These are phyloP conservation scores for Crithidia fasciculata DNA, from an alignment of 208 protist genomes.

Conservation along the genomic window DNA sequence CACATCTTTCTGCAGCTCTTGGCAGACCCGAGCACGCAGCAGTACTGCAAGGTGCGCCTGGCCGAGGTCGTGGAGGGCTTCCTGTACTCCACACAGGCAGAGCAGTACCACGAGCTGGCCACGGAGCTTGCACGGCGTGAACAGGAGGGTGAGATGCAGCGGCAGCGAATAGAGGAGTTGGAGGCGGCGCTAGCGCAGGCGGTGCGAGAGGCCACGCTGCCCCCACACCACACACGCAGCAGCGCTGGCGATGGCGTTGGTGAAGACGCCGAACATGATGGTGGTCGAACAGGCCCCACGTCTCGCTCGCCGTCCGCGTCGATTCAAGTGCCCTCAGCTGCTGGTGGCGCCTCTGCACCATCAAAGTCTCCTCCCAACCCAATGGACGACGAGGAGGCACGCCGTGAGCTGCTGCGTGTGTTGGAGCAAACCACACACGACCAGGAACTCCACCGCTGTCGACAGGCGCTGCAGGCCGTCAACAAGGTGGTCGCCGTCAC, in stretches of 20 bases:
- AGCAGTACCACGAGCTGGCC: slow-evolving; percentile 81
- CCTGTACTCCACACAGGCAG: slow-evolving; percentile 71
- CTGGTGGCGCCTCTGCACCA: not conserved
- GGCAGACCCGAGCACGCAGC: slow-evolving; percentile 61
- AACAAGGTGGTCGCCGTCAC: slow-evolving; percentile 42
- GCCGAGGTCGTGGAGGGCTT: slow-evolving; percentile 84
- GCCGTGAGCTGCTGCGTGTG: slow-evolving; percentile 65
- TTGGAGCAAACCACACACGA: slow-evolving; percentile 75
- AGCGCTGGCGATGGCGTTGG: not conserved
- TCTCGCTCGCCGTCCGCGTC: slow-evolving; percentile 1
- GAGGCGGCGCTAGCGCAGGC: slow-evolving; percentile 26
- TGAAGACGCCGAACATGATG: not conserved
- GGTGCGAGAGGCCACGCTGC: not conserved
- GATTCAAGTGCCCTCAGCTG: not conserved
- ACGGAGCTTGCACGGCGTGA: slow-evolving; percentile 66
- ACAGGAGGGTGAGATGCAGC: slow-evolving; percentile 41
- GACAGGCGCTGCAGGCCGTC: slow-evolving; percentile 58
- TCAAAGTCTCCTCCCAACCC: slow-evolving; percentile 21
- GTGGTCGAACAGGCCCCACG: not conserved
- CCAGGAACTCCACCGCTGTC: slow-evolving; percentile 71
- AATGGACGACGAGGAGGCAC: slow-evolving; percentile 55
- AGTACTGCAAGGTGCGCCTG: slow-evolving; percentile 77
- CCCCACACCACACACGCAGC: not conserved
- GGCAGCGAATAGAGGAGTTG: slow-evolving; percentile 42
- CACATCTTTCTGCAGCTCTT: slow-evolving; percentile 83